A percentile compares a stretch with the other conserved stretches of the same genome.
These are phyloP conservation scores for Russula ochroleuca DNA, from an alignment of 768 basidiomycete genomes.

Conservation along the genomic window DNA sequence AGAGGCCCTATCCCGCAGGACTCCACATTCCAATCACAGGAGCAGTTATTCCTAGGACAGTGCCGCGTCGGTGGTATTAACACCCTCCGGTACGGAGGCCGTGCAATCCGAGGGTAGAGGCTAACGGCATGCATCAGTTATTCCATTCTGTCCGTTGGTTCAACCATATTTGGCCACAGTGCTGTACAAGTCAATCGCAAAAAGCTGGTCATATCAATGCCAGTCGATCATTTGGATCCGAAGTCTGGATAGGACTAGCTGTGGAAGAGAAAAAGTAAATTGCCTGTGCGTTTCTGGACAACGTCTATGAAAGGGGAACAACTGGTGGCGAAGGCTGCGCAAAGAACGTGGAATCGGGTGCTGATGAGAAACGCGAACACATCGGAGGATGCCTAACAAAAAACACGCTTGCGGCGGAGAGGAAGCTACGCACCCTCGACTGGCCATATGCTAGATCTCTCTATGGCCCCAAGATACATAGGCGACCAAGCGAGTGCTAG, in stretches of 20 bases:
- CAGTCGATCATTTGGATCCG: too few species aligned
- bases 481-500: neutral
- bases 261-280: neutral
- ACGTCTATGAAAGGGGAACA: neutral
- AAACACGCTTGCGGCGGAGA: neutral
- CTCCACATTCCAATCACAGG: too few species aligned
- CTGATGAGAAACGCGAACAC: neutral
- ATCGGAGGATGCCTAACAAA: too few species aligned
- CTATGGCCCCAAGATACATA: neutral
- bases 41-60: neutral
- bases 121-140: neutral
- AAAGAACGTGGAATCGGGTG: neutral
- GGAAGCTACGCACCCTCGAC: neutral
- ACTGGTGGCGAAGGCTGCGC: neutral
- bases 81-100: neutral
- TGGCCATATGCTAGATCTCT: neutral
- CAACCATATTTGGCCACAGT: neutral
- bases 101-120: neutral
- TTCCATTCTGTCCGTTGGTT: neutral
- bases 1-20: neutral
- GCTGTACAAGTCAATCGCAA: neutral
- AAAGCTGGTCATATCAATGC: neutral
- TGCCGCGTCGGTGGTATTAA: neutral
- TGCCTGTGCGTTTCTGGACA: neutral
- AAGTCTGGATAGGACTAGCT: neutral